Evolutionary conservation across 805 yeast species (phyloP), one percentile per base, ranked within the genome.

Genomic region (Sugiyamaella valdiviana): DNA sequence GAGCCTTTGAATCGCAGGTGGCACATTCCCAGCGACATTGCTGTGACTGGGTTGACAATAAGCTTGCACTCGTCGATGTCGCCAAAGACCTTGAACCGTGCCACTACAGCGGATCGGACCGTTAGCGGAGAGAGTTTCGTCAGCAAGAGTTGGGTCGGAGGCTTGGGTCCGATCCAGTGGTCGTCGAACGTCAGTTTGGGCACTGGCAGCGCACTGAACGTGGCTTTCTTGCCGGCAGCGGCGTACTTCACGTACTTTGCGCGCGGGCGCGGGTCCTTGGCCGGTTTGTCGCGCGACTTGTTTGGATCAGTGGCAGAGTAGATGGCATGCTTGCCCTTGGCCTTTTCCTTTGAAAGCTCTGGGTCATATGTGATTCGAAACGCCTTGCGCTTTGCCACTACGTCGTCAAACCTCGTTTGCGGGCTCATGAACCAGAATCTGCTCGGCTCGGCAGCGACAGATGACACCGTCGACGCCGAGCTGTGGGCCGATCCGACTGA

Each of bases 21-120:
- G 44, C 83, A 83, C 19, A 88, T 69, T 7, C 95, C 93, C 37
- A 89, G 64, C 0, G 95, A 90, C 16, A 82, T 83, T 2, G 89
- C 95, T 39, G 85, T 80, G 19, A 72, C 70, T 0, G 91, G 86
- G 59, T 89, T 93, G 48, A 74, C 77, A 7, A 82, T 70, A 51
- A 79, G 71, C 50, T 77, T 76, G 43, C 83, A 66, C 36, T 78
- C 79, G 22, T 75, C 71, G 3, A 89, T 72, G 24, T 74, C 75
- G 2, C 96, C 96, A 64, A 71, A 83, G 20, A 74, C 65, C 38
- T 73, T 73, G 53, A 85, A 77, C 15, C 42, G 45, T 9, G 57
- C 36, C 1, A 49, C 35, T 19, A 59, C 50, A 4, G 53, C 43
- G 12, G 52, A 14, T 37, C 46, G 44, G 2, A 54, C 49, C 9